Conservation (phyloP, 2,329 filamentous ascomycete genomes). For the Massarina eburnea region DNA sequence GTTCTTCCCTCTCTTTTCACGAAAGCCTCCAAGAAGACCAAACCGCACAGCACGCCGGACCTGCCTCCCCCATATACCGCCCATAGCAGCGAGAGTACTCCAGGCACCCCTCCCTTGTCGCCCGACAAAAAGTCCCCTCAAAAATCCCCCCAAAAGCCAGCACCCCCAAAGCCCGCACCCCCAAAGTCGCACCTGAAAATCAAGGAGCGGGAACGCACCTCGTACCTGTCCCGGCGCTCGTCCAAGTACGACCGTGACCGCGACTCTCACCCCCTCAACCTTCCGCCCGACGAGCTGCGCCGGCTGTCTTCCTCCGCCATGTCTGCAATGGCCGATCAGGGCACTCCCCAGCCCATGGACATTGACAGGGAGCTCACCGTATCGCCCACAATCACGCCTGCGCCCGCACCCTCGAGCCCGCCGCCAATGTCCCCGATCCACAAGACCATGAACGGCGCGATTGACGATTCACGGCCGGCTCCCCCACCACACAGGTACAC, state of each 20-base stretch:
- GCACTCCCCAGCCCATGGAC: constrained; percentile 68
- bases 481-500: constrained; percentile 70
- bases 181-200: constrained; percentile 37
- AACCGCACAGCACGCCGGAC: constrained; percentile 25
- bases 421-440: constrained; percentile 51
- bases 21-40: constrained; percentile 42
- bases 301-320: constrained; percentile 71
- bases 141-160: too few relatives aligned
- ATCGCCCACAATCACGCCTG: constrained; percentile 59
- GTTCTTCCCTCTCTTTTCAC: constrained; percentile 42
- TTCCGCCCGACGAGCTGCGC: constrained; percentile 84
- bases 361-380: constrained; percentile 66
- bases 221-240: constrained; percentile 40
- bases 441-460: constrained; percentile 46
- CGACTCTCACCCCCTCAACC: constrained; percentile 84
- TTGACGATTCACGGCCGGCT: constrained; percentile 56
- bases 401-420: constrained; percentile 53
- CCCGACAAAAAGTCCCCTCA: constrained; percentile 44
- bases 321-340: constrained; percentile 59
- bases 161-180: too few relatives aligned
- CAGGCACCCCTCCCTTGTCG: constrained; percentile 39
- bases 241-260: constrained; percentile 55
- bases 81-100: constrained; percentile 18
- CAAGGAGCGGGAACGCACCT: constrained; percentile 34
- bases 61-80: constrained; percentile 25